phyloP scores from a whole-genome alignment of 805 yeast genomes.

The Suhomyces sp. region DNA sequence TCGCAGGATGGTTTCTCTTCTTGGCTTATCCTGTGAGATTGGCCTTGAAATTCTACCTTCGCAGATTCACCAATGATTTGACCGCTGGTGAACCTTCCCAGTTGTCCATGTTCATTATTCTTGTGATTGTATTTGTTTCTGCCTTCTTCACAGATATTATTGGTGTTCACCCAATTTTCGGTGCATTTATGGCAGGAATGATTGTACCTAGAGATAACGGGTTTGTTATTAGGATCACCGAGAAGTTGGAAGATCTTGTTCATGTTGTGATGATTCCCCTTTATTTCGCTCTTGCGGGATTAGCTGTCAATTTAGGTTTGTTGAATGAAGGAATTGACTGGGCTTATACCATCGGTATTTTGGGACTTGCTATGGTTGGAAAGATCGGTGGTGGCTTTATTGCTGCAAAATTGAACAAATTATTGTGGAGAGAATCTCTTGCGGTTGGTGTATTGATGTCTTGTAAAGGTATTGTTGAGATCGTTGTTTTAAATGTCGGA shows the following conservation, averaged over 20 bases:
- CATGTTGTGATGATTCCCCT: conserved; percentile 71
- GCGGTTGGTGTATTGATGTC: conserved; percentile 83
- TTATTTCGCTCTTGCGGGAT: conserved; percentile 78
- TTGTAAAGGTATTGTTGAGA: conserved; percentile 85
- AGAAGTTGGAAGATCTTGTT: conserved; percentile 75
- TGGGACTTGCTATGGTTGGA: conserved; percentile 64
- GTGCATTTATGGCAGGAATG: conserved; percentile 77
- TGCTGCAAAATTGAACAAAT: conserved; percentile 60
- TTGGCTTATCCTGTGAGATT: conserved; percentile 57
- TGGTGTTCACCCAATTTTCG: conserved; percentile 85
- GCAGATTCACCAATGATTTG: conserved; percentile 51
- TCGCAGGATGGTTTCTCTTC: conserved; percentile 68
- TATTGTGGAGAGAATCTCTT: conserved; percentile 70
- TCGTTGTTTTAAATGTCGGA: conserved; percentile 75
- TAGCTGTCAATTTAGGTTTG: conserved; percentile 64
- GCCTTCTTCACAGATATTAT: conserved; percentile 80
- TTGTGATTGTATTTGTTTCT: conserved; percentile 59
- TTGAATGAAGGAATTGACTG: conserved; percentile 68
- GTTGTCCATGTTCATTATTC: conserved; percentile 53
- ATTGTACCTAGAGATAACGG: conserved; percentile 76
- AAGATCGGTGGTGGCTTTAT: conserved; percentile 67
- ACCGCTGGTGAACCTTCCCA: conserved; percentile 63
- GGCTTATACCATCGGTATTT: conserved; percentile 73
- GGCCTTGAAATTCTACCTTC: conserved; percentile 44
- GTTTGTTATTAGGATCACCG: conserved; percentile 66